A percentile compares a stretch with the other conserved stretches of the same genome.
phyloP scores from a whole-genome alignment of 1,139 yeast genomes.

The Saccharomycopsis crataegensis region DNA sequence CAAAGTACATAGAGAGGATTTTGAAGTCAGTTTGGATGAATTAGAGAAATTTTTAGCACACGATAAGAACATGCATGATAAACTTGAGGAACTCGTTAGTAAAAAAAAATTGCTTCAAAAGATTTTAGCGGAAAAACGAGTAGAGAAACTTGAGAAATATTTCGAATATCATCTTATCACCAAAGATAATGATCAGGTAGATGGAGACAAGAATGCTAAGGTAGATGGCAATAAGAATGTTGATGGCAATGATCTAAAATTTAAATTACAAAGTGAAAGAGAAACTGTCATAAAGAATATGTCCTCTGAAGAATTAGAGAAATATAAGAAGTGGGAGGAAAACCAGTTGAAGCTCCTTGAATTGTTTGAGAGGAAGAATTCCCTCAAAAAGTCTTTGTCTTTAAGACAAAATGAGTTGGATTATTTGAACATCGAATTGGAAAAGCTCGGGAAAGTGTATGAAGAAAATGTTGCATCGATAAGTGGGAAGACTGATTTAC shows the following conservation, averaged over 20 bases:
- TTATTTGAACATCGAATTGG: constrained; percentile 61
- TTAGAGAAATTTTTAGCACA: constrained; percentile 25
- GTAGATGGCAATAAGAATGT: constrained; percentile 24
- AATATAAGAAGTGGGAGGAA: constrained; percentile 23
- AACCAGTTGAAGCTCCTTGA: constrained; percentile 33
- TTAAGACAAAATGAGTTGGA: constrained; percentile 46
- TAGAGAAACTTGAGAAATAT: constrained; percentile 18
- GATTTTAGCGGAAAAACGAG: constrained; percentile 19
- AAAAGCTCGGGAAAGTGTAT: constrained; percentile 50
- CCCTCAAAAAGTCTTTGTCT: constrained; percentile 31
- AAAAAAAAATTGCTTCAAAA: constrained; percentile 21
- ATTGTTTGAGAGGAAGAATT: constrained; percentile 34
- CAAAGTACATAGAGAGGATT: constrained; percentile 24
- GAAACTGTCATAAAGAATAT: constrained; percentile 26
- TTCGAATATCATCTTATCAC: constrained; percentile 15
- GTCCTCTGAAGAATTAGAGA: constrained; percentile 24
- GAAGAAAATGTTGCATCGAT: constrained; percentile 43
- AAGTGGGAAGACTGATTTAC: constrained; percentile 28
- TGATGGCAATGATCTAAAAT: not conserved
- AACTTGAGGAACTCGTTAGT: constrained; percentile 20
- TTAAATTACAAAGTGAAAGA: constrained; percentile 21
- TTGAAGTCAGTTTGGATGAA: constrained; percentile 26
- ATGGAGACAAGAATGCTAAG: constrained; percentile 16
- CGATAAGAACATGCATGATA: constrained; percentile 22
- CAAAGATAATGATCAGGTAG: constrained; percentile 19